Evolutionary conservation across 495 filamentous ascomycete species (phyloP).

Genomic region (Trichoderma virens): DNA sequence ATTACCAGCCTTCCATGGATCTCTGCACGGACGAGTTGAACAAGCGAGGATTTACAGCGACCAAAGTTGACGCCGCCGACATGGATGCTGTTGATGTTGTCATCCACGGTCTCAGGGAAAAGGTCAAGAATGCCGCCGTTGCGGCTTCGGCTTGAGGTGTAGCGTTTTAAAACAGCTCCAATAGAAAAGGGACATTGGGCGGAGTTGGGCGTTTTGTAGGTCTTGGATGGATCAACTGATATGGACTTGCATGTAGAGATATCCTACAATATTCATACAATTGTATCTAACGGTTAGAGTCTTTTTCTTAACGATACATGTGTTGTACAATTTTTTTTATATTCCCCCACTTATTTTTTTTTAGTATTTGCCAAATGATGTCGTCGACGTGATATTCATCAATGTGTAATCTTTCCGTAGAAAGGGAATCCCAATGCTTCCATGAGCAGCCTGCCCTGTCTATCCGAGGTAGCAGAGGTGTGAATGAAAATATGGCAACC

Average conservation of each 20-base stretch:
- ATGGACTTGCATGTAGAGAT: not conserved
- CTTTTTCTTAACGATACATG: slow-evolving; percentile 14
- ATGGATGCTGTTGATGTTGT: slow-evolving; percentile 78
- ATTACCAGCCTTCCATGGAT: slow-evolving; percentile 74
- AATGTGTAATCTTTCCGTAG: slow-evolving; percentile 55
- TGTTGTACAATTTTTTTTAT: slow-evolving; percentile 18
- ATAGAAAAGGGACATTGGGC: not conserved
- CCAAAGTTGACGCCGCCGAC: slow-evolving; percentile 60
- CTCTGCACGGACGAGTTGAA: slow-evolving; percentile 54
- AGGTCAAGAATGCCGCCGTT: slow-evolving; percentile 18
- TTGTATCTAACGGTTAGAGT: not conserved
- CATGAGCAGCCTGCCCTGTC: slow-evolving; percentile 81
- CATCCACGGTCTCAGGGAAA: slow-evolving; percentile 58
- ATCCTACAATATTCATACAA: slow-evolving; percentile 3
- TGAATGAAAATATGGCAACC: slow-evolving; percentile 81
- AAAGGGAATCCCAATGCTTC: slow-evolving; percentile 79
- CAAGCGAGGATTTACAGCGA: slow-evolving; percentile 38
- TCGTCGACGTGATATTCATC: slow-evolving; percentile 7
- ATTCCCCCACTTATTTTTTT: not conserved
- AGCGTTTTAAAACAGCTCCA: not conserved
- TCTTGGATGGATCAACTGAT: not conserved
- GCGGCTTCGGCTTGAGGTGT: not conserved
- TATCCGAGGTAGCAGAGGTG: slow-evolving; percentile 81
- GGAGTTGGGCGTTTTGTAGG: not conserved
- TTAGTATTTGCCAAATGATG: not conserved